Evolutionary conservation across 1,284 basidiomycete genomes (phyloP).

Genomic region (Phellinidium pouzarii): DNA sequence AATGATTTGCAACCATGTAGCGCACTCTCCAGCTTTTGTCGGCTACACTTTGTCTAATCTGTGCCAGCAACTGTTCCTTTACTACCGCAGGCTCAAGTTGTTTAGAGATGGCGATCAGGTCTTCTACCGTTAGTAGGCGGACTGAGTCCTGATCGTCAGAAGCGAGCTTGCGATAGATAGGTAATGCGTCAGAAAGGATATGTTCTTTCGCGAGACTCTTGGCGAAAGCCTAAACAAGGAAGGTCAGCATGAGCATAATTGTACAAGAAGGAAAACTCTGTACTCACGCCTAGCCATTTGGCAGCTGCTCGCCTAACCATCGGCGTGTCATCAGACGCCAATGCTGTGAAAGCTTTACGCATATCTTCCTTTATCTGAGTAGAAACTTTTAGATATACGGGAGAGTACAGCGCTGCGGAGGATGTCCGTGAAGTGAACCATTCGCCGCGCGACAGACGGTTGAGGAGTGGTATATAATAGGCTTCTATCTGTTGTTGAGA

Average conservation of each 20-base stretch:
- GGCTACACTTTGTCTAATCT: constrained; percentile 80
- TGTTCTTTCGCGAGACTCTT: constrained; percentile 74
- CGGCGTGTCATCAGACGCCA: constrained; percentile 94
- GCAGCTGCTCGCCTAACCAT: constrained; percentile 98
- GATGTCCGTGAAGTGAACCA: constrained; percentile 99
- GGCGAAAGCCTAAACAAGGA: constrained; percentile 55
- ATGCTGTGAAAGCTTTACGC: constrained; percentile 76
- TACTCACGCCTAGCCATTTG: constrained; percentile 86
- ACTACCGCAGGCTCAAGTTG: constrained; percentile 82
- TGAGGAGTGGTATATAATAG: constrained; percentile 87
- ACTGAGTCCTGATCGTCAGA: constrained; percentile 99
- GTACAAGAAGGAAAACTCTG: constrained; percentile 2
- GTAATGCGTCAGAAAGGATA: constrained; percentile 82
- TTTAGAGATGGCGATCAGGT: constrained; percentile 88
- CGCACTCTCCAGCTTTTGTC: constrained; percentile 99
- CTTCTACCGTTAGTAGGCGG: constrained; percentile 91
- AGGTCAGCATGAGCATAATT: constrained; percentile 17
- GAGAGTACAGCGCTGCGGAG: constrained; percentile 88
- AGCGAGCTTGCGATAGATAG: constrained; percentile 92
- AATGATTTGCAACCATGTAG: constrained; percentile 98
- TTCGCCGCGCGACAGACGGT: constrained; percentile 87
- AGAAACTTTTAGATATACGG: constrained; percentile 83
- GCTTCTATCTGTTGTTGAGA: constrained; percentile 83
- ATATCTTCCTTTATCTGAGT: constrained; percentile 81
- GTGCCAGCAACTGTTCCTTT: constrained; percentile 85